Conservation (phyloP, 805 yeast genomes). For the Suhomyces vadensis region DNA sequence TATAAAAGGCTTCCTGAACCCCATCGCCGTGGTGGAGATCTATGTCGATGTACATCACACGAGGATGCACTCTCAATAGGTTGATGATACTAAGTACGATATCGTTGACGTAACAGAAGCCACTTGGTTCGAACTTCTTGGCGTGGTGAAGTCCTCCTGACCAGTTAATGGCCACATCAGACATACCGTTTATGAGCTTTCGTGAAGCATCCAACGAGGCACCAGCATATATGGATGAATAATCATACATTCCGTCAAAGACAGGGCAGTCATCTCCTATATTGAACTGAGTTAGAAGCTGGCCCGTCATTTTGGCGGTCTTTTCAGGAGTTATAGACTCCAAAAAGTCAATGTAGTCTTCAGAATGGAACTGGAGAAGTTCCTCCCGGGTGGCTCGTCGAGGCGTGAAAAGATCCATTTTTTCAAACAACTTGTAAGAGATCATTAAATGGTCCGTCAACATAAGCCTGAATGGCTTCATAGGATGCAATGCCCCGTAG, state of each 20-base stretch:
- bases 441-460: conserved; percentile 89
- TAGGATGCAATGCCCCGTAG: conserved; percentile 94
- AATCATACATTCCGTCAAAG: conserved; percentile 92
- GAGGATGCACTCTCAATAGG: conserved; percentile 81
- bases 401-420: conserved; percentile 88
- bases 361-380: conserved; percentile 77
- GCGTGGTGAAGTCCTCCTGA: conserved; percentile 98
- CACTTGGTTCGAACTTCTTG: conserved; percentile 89
- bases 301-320: conserved; percentile 55
- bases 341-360: conserved; percentile 80
- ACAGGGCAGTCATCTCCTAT: conserved; percentile 95
- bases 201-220: conserved; percentile 93
- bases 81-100: conserved; percentile 87
- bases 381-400: conserved; percentile 81
- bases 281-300: conserved; percentile 67
- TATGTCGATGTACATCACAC: conserved; percentile 90
- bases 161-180: conserved; percentile 95
- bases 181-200: conserved; percentile 77
- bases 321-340: conserved; percentile 77
- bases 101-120: conserved; percentile 94
- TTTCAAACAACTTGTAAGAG: conserved; percentile 79
- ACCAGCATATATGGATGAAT: conserved; percentile 85
- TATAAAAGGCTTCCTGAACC: conserved; percentile 94
- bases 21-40: conserved; percentile 98
- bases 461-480: conserved; percentile 95